Base-by-base conservation (phyloP, 2,329 filamentous ascomycete species). In the Xylaria sp. region DNA sequence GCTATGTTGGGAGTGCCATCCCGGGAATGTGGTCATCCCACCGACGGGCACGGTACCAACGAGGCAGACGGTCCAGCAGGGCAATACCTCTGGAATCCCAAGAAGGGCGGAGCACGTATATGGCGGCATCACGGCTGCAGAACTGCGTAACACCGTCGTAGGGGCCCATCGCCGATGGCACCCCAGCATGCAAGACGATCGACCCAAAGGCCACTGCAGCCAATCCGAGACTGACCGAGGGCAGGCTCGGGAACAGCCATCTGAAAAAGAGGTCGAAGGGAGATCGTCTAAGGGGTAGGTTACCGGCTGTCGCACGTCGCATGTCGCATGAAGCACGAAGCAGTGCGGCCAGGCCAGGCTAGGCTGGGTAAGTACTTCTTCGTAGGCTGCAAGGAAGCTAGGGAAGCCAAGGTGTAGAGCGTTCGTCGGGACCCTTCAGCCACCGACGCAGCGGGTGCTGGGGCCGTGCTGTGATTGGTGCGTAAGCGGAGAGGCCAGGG, bases 391-490 rank as follows among this genome's bases (percentile, higher is more conserved):
- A 33, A 13, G 17, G 9, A 51, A 17, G 29, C 3, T 22, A 36
- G 5, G 17, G 47, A 45, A 29, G 44, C 38, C 13, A 17, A 50
- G 20, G 22, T 53, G 20, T 17, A 38, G 51, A 15, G 13, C 3
- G 15, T n/a, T 50, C 17, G 42, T n/a, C n/a, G 3, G 58, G 25
- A 13, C n/a, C 29, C 57, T 50, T 50, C 63, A 65, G 63, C 56
- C 63, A 61, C 63, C 25, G 39, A 31, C 50, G 59, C 49, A 36
- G 36, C 36, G 15, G 20, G n/a, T n/a, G n/a, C n/a, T 36, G 22
- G 54, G 42, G 68, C 47, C 59, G 72, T 71, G 54, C 65, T 38
- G 36, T 70, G 72, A 76, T 76, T 77, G 74, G 75, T 49, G 62
- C 27, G 36, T 68, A 73, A 73, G 71, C 72, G 71, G 69, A 45